phyloP scores from a whole-genome alignment of 1,139 yeast species.

The Saccharomyces pastorianus region DNA sequence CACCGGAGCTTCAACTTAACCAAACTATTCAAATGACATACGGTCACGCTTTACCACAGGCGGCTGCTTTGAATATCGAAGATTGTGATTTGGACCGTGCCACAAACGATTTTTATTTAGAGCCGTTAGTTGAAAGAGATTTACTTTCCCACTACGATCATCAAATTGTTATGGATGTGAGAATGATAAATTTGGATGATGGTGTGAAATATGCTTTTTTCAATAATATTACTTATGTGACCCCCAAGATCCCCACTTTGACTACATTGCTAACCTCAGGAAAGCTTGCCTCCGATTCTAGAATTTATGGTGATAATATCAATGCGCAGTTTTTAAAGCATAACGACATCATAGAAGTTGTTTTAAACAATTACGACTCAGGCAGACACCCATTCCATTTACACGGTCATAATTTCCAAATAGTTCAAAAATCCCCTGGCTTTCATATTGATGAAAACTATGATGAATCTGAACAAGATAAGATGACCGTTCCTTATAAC shows the following conservation, averaged over 20 bases:
- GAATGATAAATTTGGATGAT: constrained; percentile 61
- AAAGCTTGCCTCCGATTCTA: constrained; percentile 38
- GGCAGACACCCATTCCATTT: constrained; percentile 79
- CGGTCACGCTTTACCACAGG: constrained; percentile 33
- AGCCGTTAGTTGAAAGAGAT: constrained; percentile 36
- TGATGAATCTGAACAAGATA: constrained; percentile 43
- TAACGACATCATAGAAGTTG: constrained; percentile 58
- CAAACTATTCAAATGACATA: constrained; percentile 51
- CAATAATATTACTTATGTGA: constrained; percentile 54
- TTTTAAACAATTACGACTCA: constrained; percentile 61
- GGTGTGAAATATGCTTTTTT: constrained; percentile 73
- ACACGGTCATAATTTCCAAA: constrained; percentile 72
- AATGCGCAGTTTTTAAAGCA: constrained; percentile 52
- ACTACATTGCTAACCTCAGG: constrained; percentile 48
- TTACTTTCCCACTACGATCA: constrained; percentile 53
- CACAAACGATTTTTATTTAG: constrained; percentile 51
- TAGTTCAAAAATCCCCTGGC: constrained; percentile 50
- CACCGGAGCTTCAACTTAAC: constrained; percentile 45
- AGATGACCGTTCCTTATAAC: constrained; percentile 39
- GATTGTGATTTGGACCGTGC: constrained; percentile 20
- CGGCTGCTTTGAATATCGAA: constrained; percentile 20
- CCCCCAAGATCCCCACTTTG: constrained; percentile 62
- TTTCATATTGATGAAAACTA: constrained; percentile 30
- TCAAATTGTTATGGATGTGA: constrained; percentile 49
- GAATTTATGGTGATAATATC: constrained; percentile 62